Percentiles rank a stretch among this genome's conserved stretches.
phyloP scores from a whole-genome alignment of 345 rosid species.

The Lepidium didymum region DNA sequence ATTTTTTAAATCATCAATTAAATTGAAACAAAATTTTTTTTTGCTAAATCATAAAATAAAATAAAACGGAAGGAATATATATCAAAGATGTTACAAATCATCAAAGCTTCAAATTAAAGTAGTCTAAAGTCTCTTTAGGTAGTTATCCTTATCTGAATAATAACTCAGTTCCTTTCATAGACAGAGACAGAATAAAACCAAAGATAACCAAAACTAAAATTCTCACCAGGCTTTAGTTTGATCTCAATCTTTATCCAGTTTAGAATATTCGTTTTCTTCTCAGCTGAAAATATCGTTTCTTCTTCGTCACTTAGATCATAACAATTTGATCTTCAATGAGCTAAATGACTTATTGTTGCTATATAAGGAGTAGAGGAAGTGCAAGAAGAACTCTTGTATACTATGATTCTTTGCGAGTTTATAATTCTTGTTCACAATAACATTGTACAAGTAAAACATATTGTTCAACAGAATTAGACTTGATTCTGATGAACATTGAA shows the following conservation, averaged over 20 bases:
- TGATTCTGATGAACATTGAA: slow-evolving; percentile 13
- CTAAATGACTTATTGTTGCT: not conserved
- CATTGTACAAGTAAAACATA: not conserved
- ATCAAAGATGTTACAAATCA: not conserved
- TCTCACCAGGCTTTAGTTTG: not conserved
- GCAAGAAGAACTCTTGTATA: not conserved
- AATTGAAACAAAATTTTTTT: too few relatives aligned
- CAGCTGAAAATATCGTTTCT: not conserved
- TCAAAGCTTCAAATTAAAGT: not conserved
- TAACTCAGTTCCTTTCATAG: not conserved
- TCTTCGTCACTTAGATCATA: not conserved
- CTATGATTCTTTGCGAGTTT: not conserved
- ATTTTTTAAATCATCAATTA: too few relatives aligned
- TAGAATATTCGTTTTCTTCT: not conserved
- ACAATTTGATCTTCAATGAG: not conserved
- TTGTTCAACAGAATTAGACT: slow-evolving; percentile 7
- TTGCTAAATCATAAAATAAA: too few relatives aligned
- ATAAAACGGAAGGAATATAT: too few relatives aligned
- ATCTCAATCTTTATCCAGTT: not conserved
- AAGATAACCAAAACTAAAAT: not conserved
- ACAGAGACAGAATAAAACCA: not conserved
- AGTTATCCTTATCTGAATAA: not conserved
- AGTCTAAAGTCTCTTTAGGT: not conserved
- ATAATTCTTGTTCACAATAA: not conserved
- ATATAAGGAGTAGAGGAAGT: not conserved